These are phyloP conservation scores for Crinitomyces ghanaensis DNA, from an alignment of 805 yeast genomes.

Conservation along the genomic window DNA sequence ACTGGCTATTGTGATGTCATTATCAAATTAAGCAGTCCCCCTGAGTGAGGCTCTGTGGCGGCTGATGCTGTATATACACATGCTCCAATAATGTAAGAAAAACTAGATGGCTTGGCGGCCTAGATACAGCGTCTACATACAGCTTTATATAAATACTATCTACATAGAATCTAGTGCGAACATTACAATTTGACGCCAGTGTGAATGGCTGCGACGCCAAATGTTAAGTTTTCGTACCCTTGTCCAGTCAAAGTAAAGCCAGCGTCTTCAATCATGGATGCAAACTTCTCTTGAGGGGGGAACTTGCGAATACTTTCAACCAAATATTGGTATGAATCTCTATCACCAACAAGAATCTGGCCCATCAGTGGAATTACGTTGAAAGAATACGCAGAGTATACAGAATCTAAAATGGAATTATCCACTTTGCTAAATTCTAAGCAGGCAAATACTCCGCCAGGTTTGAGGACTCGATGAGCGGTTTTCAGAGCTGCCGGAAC, in stretches of 20 bases:
- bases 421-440: conserved; percentile 89
- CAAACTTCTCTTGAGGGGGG: conserved; percentile 87
- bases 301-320: conserved; percentile 89
- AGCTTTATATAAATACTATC: too few species aligned
- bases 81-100: too few species aligned
- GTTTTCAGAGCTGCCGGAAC: conserved; percentile 87
- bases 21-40: too few species aligned
- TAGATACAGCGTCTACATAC: too few species aligned
- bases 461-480: conserved; percentile 92
- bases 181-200: conserved; percentile 82
- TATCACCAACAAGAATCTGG: conserved; percentile 86
- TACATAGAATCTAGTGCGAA: too few species aligned
- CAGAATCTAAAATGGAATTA: conserved; percentile 58
- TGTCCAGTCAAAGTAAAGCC: conserved; percentile 85
- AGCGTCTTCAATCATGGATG: conserved; percentile 84
- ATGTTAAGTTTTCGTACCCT: conserved; percentile 89
- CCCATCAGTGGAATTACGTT: conserved; percentile 88
- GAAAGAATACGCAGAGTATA: conserved; percentile 83
- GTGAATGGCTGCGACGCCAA: conserved; percentile 93
- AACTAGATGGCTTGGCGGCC: too few species aligned
- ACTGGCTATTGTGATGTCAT: too few species aligned
- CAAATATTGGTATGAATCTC: conserved; percentile 90
- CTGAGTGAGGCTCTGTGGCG: too few species aligned
- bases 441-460: conserved; percentile 97
- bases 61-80: too few species aligned